Evolutionary conservation across 768 basidiomycete species (phyloP).

Genomic region (Rhodotorula toruloides): DNA sequence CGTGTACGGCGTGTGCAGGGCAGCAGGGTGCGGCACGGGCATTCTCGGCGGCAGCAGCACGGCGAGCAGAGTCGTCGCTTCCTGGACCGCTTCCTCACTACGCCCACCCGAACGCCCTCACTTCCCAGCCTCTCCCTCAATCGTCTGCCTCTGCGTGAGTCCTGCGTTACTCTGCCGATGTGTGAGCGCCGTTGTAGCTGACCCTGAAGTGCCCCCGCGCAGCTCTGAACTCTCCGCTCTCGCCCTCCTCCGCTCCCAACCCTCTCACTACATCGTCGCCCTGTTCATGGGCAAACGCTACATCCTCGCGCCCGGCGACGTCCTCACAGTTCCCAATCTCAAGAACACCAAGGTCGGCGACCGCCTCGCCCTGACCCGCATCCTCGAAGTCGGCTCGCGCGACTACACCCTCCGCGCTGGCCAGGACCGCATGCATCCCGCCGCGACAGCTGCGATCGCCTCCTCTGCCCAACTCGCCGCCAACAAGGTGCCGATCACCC

Average conservation of each 20-base stretch:
- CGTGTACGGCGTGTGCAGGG: neutral
- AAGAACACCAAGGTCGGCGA: slow-evolving; percentile 82
- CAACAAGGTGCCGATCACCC: neutral
- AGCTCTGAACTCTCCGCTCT: slow-evolving; percentile 53
- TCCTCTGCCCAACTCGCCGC: neutral
- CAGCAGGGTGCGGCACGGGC: neutral
- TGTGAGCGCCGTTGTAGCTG: no score
- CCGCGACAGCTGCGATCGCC: neutral
- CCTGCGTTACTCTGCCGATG: no score
- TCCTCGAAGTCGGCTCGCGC: slow-evolving; percentile 90
- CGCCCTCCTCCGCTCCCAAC: slow-evolving; percentile 78
- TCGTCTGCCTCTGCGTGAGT: slow-evolving; percentile 9
- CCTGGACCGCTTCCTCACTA: slow-evolving; percentile 17
- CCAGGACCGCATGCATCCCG: neutral
- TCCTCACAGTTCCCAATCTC: slow-evolving; percentile 87
- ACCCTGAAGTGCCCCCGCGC: neutral
- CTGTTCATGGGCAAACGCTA: slow-evolving; percentile 80
- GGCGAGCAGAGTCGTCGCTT: neutral
- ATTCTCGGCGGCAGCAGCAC: neutral
- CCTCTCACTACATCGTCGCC: slow-evolving; percentile 86
- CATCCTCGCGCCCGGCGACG: slow-evolving; percentile 80
- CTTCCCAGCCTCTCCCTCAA: neutral
- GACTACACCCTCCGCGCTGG: slow-evolving; percentile 74
- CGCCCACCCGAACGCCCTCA: slow-evolving; percentile 13
- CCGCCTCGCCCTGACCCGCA: slow-evolving; percentile 69